Evolutionary conservation across 495 filamentous ascomycete genomes (phyloP), one percentile per base, ranked within the genome.

Genomic region (Hypomontagnella monticulosa): DNA sequence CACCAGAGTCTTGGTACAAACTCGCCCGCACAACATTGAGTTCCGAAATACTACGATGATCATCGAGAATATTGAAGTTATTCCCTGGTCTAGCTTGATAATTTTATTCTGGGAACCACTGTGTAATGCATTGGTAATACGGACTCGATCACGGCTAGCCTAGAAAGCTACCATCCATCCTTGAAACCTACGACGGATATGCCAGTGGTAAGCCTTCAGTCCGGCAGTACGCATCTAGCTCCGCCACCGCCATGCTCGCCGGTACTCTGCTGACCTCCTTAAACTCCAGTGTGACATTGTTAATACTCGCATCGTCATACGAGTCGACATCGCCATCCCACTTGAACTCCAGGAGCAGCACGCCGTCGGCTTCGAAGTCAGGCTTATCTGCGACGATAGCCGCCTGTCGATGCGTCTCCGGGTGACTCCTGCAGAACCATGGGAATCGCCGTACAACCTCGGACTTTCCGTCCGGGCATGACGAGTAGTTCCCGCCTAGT

Each of bases 271-370:
- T 47, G 4, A 47, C 12, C 43, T 7, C 8, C 4, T 47, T 20
- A 15, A n/a, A 47, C 43, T n/a, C 7, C 20, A 47, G 43, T 4
- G 27, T 20, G 18, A 47, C 8, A 8, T 9, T 14, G 4, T 12
- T 9, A n/a, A 47, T 47, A n/a, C 43, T 20, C 10, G 0, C 43
- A 47, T 47, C 18, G 6, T 47, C 43, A 30, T 47, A 7, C 7
- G 43, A 19, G 23, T 47, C 43, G 4, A 47, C 43, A 47, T 47
- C 27, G 11, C 43, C 43, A 20, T 47, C 43, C 43, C 43, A 47
- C 19, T 47, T 19, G 10, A 47, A 47, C 4, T 20, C 18, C 23
- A 47, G 20, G 27, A 47, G 43, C 43, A 12, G 12, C 43, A 47
- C 43, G 12, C 5, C 43, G 11, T 47, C 23, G 43, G 43, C 23